Evolutionary conservation across 495 filamentous ascomycete genomes (phyloP).

Genomic region (Aspergillus leporis): DNA sequence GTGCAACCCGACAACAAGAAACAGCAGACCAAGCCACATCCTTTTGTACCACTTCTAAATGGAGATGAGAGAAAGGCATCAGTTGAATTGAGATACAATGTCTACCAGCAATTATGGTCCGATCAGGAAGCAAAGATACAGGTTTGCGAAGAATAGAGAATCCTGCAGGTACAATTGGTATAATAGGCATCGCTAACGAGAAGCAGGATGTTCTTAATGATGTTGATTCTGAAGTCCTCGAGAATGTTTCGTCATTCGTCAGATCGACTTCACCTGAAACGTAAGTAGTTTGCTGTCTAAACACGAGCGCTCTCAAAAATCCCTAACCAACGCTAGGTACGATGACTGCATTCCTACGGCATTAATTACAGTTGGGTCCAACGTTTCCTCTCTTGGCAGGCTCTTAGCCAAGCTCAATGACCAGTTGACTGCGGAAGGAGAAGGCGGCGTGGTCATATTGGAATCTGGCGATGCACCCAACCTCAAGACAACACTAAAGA

Average conservation of each 20-base stretch:
- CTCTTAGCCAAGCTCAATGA: slow-evolving; percentile 67
- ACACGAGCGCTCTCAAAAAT: background rate
- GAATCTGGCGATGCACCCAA: slow-evolving; percentile 78
- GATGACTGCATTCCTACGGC: slow-evolving; percentile 68
- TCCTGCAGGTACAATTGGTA: background rate
- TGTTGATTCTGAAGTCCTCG: slow-evolving; percentile 57
- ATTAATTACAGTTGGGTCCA: slow-evolving; percentile 83
- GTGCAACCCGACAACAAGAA: slow-evolving; percentile 33
- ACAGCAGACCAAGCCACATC: slow-evolving; percentile 19
- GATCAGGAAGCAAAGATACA: slow-evolving; percentile 67
- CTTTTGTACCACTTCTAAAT: slow-evolving; percentile 62
- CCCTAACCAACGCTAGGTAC: slow-evolving; percentile 32
- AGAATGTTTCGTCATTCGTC: slow-evolving; percentile 68
- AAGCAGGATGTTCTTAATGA: slow-evolving; percentile 39
- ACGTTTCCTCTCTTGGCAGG: slow-evolving; percentile 72
- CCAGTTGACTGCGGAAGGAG: slow-evolving; percentile 46
- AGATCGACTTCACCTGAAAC: slow-evolving; percentile 46
- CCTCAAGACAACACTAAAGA: slow-evolving; percentile 79
- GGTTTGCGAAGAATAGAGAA: slow-evolving; percentile 42
- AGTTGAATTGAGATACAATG: slow-evolving; percentile 55
- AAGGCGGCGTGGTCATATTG: slow-evolving; percentile 64
- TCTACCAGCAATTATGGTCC: slow-evolving; percentile 68
- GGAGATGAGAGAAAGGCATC: slow-evolving; percentile 58
- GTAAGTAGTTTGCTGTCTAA: slow-evolving; percentile 25
- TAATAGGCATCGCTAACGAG: slow-evolving; percentile 8